Conservation (phyloP, 2,329 filamentous ascomycete genomes). For the Plenodomus biglobosus region DNA sequence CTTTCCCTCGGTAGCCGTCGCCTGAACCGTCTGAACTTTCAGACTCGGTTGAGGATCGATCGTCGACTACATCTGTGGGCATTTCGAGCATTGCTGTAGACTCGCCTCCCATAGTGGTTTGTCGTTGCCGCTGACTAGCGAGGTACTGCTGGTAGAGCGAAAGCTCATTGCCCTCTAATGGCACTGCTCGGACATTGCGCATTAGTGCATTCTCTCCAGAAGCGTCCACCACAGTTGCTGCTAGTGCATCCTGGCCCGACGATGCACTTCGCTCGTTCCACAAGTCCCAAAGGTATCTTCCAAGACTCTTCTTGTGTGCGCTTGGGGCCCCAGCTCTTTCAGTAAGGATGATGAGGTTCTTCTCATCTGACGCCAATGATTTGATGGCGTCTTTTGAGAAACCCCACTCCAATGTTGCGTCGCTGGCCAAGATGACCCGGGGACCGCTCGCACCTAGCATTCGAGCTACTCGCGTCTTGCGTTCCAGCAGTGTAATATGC, state of each 20-base stretch:
- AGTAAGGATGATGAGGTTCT: slow-evolving; percentile 85
- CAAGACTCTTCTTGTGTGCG: slow-evolving; percentile 52
- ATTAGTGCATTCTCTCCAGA: slow-evolving; percentile 51
- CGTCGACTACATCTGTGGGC: slow-evolving; percentile 73
- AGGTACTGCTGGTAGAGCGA: slow-evolving; percentile 88
- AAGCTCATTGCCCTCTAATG: slow-evolving; percentile 75
- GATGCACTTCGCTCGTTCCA: slow-evolving; percentile 38
- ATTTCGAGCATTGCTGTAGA: slow-evolving; percentile 65
- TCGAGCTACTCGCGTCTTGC: slow-evolving; percentile 75
- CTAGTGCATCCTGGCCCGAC: slow-evolving; percentile 26
- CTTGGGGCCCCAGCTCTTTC: slow-evolving; percentile 62
- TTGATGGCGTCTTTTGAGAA: slow-evolving; percentile 82
- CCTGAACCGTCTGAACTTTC: slow-evolving; percentile 88
- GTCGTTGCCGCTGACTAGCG: slow-evolving; percentile 81
- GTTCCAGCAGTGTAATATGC: slow-evolving; percentile 79
- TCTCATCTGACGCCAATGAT: slow-evolving; percentile 71
- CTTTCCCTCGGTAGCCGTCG: slow-evolving; percentile 72
- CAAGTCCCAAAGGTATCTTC: slow-evolving; percentile 71
- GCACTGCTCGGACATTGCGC: slow-evolving; percentile 53
- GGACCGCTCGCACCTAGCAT: slow-evolving; percentile 59
- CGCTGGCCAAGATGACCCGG: slow-evolving; percentile 85
- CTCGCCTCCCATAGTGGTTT: slow-evolving; percentile 74
- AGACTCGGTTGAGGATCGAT: slow-evolving; percentile 82
- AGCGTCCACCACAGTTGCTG: slow-evolving; percentile 64
- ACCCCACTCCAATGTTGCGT: slow-evolving; percentile 89